phyloP scores from a whole-genome alignment of 306 rosid genomes.

The Acacia confusa region DNA sequence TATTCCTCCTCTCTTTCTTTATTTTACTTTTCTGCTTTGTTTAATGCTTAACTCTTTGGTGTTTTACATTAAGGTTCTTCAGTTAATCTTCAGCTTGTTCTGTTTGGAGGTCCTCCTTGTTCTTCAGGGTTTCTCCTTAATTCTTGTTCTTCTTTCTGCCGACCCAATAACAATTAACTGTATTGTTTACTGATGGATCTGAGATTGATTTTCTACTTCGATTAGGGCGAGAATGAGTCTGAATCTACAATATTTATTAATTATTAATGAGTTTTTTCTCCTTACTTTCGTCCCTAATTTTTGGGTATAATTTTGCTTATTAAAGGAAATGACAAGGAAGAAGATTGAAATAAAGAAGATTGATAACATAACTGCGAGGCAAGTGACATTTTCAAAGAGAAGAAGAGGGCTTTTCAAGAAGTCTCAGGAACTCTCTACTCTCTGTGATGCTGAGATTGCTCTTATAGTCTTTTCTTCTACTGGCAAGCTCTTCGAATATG shows the following conservation, averaged over 20 bases:
- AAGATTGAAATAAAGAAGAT: conserved; percentile 48
- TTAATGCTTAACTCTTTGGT: background rate
- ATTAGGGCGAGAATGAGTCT: background rate
- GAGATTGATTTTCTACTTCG: background rate
- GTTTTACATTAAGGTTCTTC: background rate
- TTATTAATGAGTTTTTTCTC: background rate
- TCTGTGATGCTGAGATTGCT: conserved; percentile 53
- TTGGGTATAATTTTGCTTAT: background rate
- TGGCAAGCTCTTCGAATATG: conserved; percentile 44
- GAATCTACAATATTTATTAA: background rate
- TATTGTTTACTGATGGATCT: background rate
- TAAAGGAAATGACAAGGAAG: conserved; percentile 32
- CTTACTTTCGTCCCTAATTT: background rate
- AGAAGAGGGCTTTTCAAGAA: conserved; percentile 51
- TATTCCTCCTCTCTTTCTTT: background rate
- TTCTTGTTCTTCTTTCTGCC: background rate
- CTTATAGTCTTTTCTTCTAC: conserved; percentile 39
- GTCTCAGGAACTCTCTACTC: conserved; percentile 47
- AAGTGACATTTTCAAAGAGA: conserved; percentile 50
- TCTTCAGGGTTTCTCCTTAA: background rate
- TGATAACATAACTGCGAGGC: conserved; percentile 48
- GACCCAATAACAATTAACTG: background rate
- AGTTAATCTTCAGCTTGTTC: background rate
- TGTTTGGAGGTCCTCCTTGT: background rate
- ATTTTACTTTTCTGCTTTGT: background rate